Evolutionary conservation across 345 rosid species (phyloP), one percentile per base, ranked within the genome.

Genomic region (Cardamine resedifolia): DNA sequence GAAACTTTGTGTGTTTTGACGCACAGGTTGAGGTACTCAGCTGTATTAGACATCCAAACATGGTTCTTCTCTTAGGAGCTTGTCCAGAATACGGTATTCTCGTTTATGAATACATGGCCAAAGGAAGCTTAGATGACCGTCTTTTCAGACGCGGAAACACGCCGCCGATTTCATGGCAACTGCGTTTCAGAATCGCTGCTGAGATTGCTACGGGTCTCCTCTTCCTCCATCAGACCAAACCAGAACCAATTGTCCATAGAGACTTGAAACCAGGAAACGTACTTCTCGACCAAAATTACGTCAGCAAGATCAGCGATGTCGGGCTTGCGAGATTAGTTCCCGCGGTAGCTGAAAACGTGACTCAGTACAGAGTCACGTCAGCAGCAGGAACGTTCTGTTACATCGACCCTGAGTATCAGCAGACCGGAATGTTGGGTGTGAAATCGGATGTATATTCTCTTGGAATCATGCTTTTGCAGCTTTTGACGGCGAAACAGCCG

Each of bases 221-320:
- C 51, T 94, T 94, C 82, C 86, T 94, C 66, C 98, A 94, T 73
- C 96, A 94, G 77, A 83, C 88, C 27, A 94, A 88, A 82, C 98
- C 98, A 23, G 97, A 94, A 57, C 98, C 98, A 2, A 71, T 91
- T 4, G 97, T 94, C 68, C 98, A 94, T 44, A 89, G 98, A 26
- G 98, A 94, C 81, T 85, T 94, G n/a, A 94, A 91, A 77, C 98
- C 98, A 3, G 98, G 81, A 23, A 94, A 94, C 77, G 87, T 94
- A 27, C 84, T 94, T 71, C 78, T 94, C 27, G 98, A 94, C 82
- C 80, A 81, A 68, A 85, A 91, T 78, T 91, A 85, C 34, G 90
- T 85, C 57, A 85, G 92, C 78, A 93, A 93, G 82, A 87, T 93
- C 16, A 72, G 96, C 10, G 96, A 93, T 19, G 98, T 93, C 3